Evolutionary conservation across 2,329 filamentous ascomycete genomes (phyloP).

Genomic region (Nigrospora osmanthi): DNA sequence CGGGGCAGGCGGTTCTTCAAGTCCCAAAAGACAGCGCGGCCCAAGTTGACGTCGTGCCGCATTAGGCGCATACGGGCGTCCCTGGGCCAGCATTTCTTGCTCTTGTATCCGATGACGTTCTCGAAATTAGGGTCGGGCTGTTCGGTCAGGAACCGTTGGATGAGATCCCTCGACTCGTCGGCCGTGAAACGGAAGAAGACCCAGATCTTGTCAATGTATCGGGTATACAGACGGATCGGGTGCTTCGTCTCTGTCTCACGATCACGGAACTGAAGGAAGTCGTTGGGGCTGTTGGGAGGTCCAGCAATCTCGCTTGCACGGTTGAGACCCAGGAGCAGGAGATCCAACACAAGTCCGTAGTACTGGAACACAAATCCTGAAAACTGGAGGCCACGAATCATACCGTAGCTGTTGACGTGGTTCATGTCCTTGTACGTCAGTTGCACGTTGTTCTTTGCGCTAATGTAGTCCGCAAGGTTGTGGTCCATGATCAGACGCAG

Average conservation of each 20-base stretch:
- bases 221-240: conserved; percentile 93
- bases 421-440: conserved; percentile 99
- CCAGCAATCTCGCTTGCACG: conserved; percentile 97
- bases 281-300: conserved; percentile 86
- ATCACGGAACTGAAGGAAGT: conserved; percentile 95
- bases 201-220: conserved; percentile 98
- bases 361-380: conserved; percentile 99
- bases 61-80: conserved; percentile 97
- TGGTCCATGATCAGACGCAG: conserved; percentile 97
- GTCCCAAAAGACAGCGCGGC: conserved; percentile 97
- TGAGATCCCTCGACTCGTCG: conserved; percentile 90
- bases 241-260: conserved; percentile 86
- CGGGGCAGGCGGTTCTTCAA: conserved; percentile 92
- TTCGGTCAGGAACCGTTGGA: conserved; percentile 95
- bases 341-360: conserved; percentile 91
- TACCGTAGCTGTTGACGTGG: conserved; percentile 95
- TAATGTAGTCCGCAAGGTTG: conserved; percentile 98
- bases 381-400: conserved; percentile 97
- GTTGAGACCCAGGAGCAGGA: conserved; percentile 85
- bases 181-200: conserved; percentile 91
- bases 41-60: conserved; percentile 97
- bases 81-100: conserved; percentile 98
- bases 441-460: conserved; percentile 98
- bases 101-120: conserved; percentile 97
- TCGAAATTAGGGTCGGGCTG: conserved; percentile 98